Conservation (phyloP, 2,329 filamentous ascomycete genomes). For the Colletotrichum acutatum region DNA sequence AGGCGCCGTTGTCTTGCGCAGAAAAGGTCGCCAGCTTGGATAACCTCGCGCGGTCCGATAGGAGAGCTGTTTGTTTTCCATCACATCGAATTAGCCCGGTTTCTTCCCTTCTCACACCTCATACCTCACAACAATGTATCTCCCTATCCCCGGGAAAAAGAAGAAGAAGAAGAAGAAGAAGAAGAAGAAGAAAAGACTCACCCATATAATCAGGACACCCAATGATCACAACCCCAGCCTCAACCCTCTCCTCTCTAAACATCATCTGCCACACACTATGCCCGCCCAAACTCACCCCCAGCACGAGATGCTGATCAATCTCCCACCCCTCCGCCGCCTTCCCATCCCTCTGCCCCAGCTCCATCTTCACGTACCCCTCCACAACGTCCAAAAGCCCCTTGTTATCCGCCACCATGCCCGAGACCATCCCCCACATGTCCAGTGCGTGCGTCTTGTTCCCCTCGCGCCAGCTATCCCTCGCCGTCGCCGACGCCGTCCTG, state of each 20-base stretch:
- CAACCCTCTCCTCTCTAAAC: constrained; percentile 81
- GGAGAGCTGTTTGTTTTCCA: constrained; percentile 59
- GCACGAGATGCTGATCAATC: constrained; percentile 74
- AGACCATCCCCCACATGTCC: constrained; percentile 88
- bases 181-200: constrained; percentile 45
- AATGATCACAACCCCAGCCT: constrained; percentile 82
- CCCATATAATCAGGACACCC: constrained; percentile 90
- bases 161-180: background rate
- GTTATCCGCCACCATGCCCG: constrained; percentile 79
- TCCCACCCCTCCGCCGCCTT: constrained; percentile 39
- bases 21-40: constrained; percentile 74
- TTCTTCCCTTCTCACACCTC: background rate
- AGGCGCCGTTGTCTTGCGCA: constrained; percentile 62
- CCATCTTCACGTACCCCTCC: constrained; percentile 77
- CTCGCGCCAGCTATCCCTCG: constrained; percentile 82
- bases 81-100: constrained; percentile 2
- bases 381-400: constrained; percentile 81
- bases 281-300: constrained; percentile 88
- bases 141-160: background rate
- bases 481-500: constrained; percentile 71
- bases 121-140: background rate
- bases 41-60: constrained; percentile 80
- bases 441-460: constrained; percentile 86
- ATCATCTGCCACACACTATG: constrained; percentile 89
- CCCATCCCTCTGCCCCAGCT: constrained; percentile 44